Evolutionary conservation across 768 basidiomycete genomes (phyloP).

Genomic region (Russula foetens): DNA sequence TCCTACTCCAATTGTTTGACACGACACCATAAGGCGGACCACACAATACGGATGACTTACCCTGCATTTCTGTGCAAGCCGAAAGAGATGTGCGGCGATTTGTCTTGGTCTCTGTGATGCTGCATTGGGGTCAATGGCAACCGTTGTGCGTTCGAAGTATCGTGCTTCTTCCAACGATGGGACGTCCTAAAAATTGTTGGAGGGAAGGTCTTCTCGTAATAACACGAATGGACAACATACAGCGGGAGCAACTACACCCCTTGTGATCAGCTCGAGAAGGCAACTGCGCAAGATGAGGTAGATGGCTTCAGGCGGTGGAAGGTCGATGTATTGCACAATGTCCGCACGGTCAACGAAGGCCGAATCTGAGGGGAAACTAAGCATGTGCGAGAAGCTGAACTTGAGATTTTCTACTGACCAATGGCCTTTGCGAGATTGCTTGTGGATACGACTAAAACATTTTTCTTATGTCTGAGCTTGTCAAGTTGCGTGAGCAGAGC

Average conservation of each 20-base stretch:
- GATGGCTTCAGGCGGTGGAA: conserved; percentile 84
- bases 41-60: conserved; percentile 36
- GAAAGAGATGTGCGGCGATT: conserved; percentile 50
- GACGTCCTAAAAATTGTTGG: conserved; percentile 39
- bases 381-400: neutral
- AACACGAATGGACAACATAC: conserved; percentile 34
- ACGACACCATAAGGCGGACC: neutral
- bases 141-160: conserved; percentile 37
- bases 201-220: neutral
- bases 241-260: conserved; percentile 55
- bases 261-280: conserved; percentile 68
- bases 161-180: conserved; percentile 56
- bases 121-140: conserved; percentile 23
- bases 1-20: conserved; percentile 30
- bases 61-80: conserved; percentile 69
- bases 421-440: conserved; percentile 94
- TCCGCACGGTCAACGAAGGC: conserved; percentile 97
- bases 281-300: conserved; percentile 88
- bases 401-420: conserved; percentile 40
- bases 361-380: conserved; percentile 48
- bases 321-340: conserved; percentile 89
- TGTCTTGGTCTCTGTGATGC: conserved; percentile 38
- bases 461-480: conserved; percentile 87
- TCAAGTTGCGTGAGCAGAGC: conserved; percentile 95
- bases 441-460: conserved; percentile 93